phyloP scores from a whole-genome alignment of 441 rosid genomes.

The Syzygium syzygioides region DNA sequence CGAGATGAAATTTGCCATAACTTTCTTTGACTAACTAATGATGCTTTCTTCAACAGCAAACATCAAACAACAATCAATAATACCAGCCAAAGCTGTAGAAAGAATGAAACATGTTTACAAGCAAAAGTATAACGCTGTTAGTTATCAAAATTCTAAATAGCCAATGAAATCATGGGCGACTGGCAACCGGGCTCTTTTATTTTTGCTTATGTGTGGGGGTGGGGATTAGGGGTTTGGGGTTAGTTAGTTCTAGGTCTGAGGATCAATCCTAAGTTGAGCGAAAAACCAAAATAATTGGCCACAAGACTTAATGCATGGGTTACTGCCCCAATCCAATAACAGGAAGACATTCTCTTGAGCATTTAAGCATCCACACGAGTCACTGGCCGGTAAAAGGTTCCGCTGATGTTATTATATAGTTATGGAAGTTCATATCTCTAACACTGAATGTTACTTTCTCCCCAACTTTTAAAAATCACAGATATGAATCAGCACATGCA shows the following conservation, averaged over 20 bases:
- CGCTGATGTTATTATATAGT: neutral
- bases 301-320: neutral
- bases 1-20: neutral
- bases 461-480: neutral
- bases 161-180: neutral
- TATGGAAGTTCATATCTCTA: neutral
- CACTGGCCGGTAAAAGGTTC: neutral
- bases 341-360: neutral
- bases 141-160: neutral
- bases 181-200: neutral
- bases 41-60: neutral
- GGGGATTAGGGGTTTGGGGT: neutral
- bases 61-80: neutral
- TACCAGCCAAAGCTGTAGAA: neutral
- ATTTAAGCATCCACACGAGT: neutral
- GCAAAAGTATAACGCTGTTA: neutral
- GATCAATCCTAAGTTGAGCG: neutral
- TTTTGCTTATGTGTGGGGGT: neutral
- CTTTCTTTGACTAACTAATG: neutral
- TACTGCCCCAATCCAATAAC: neutral
- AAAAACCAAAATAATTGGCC: neutral
- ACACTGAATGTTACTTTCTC: neutral
- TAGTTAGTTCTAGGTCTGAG: neutral
- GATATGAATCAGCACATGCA: neutral
- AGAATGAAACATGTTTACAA: neutral